phyloP scores from a whole-genome alignment of 257 asterid genomes.

The Fraxinus anomala region DNA sequence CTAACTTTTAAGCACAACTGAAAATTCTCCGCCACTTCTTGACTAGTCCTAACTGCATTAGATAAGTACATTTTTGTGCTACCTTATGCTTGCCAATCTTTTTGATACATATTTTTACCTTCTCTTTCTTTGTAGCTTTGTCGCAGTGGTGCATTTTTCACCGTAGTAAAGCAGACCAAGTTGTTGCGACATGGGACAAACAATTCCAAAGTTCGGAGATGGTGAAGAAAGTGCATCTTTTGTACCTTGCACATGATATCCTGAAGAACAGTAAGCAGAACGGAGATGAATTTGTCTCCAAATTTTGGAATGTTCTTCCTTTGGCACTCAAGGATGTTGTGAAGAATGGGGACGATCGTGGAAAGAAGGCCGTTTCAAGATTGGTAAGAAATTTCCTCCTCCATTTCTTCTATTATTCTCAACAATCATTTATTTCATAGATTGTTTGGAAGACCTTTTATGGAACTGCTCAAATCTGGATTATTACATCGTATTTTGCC shows the following conservation, averaged over 20 bases:
- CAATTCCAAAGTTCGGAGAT: conserved; percentile 71
- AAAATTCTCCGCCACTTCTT: too few relatives aligned
- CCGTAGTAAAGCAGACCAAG: conserved; percentile 83
- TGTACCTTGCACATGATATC: conserved; percentile 92
- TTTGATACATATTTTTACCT: conserved; percentile 25
- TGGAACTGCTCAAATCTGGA: background rate
- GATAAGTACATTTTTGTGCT: too few relatives aligned
- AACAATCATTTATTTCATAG: background rate
- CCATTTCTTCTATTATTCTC: background rate
- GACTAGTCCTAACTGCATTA: too few relatives aligned
- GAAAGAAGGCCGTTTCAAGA: conserved; percentile 68
- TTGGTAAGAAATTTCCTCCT: conserved; percentile 56
- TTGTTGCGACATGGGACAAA: conserved; percentile 87
- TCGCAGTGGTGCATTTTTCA: conserved; percentile 98
- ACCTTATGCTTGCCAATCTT: too few relatives aligned
- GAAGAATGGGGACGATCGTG: conserved; percentile 72
- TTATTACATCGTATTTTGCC: background rate
- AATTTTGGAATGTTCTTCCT: conserved; percentile 97
- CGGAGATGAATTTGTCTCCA: conserved; percentile 85
- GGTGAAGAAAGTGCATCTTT: conserved; percentile 76
- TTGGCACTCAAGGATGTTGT: conserved; percentile 71
- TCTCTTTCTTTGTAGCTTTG: conserved; percentile 59
- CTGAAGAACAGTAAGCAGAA: conserved; percentile 90
- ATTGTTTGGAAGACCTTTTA: background rate
- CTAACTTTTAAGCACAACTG: too few relatives aligned